Evolutionary conservation across 371 early-diverging fungal species (phyloP).

Genomic region (Mucor mucedo): DNA sequence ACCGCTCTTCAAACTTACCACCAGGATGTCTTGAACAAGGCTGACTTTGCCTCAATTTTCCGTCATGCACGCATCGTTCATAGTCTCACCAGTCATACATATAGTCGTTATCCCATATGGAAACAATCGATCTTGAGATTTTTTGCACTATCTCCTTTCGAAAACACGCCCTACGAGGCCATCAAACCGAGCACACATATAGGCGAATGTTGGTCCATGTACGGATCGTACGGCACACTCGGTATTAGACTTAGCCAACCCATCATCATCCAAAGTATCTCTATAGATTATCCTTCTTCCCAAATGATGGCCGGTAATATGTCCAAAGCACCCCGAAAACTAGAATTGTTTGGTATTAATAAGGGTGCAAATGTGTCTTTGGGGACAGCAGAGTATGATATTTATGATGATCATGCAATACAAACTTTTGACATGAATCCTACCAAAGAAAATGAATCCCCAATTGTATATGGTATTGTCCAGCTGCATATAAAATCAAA

Average conservation of each 20-base stretch:
- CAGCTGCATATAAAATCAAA: conserved; percentile 65
- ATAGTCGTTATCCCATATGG: conserved; percentile 4
- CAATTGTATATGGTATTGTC: conserved; percentile 22
- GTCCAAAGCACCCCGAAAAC: conserved; percentile 10
- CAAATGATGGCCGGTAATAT: conserved; percentile 4
- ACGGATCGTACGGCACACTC: conserved; percentile 12
- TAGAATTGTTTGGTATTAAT: conserved; percentile 10
- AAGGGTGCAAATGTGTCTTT: not conserved
- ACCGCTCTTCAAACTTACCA: conserved; percentile 46
- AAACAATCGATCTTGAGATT: not conserved
- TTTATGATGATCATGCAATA: conserved; percentile 17
- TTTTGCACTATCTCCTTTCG: not conserved
- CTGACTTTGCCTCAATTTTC: conserved; percentile 74
- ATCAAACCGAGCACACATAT: conserved; percentile 2
- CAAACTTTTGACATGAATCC: conserved; percentile 40
- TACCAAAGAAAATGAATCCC: not conserved
- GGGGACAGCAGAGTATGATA: conserved; percentile 20
- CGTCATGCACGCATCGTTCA: conserved; percentile 70
- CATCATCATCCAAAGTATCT: conserved; percentile 14
- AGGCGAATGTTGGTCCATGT: conserved; percentile 25
- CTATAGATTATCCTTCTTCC: conserved; percentile 18
- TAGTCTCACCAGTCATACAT: conserved; percentile 46
- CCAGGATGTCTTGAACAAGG: conserved; percentile 60
- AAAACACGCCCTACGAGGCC: conserved; percentile 11
- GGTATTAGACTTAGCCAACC: conserved; percentile 16